Base-by-base conservation (phyloP, 345 rosid genomes). In the Sisymbrium altissimum region DNA sequence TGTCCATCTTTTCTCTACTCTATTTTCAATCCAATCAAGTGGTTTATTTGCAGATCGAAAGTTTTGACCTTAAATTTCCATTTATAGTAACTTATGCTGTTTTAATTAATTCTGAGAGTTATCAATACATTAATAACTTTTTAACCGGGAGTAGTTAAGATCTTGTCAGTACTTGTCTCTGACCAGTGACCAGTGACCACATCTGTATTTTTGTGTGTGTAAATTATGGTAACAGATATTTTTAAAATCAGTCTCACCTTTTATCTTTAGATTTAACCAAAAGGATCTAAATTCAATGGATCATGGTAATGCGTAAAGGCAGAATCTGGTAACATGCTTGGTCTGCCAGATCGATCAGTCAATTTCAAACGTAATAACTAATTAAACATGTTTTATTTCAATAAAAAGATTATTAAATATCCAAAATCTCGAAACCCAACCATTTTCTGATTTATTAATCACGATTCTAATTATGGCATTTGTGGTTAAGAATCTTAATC, bases 271-370 rank as follows among this genome's bases (percentile, higher is more conserved):
- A 49, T 32, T 58, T 70, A 46, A 45, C 66, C 13, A 76, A 38
- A 64, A 70, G 71, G 61, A 77, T 70, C 65, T 77, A 64, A 77
- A 64, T 70, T 77, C 80, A 77, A 18, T 64, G 75, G 52, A 76
- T 56, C 66, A 55, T 76, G 79, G 79, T 62, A 62, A 76, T 69
- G 79, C 75, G 79, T 69, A 63, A 76, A 70, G 59, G 50, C 52
- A 27, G 50, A 69, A 54, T 63, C 74, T 44, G 52, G 75, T 69
- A 76, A 69, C 75, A 76, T 69, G 79, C 66, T 69, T 69, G 69
- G 79, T 55, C 75, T 76, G 66, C 71, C 71, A 36, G 70, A 69
- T 63, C 75, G 36, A 62, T 44, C 80, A 77, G 76, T 77, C 72
- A 70, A 70, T 35, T 74, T 38, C 61, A 46, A 29, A 45, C 63